Conservation (phyloP, 225 moss, liverwort and hornwort genomes). For the Marchantia polymorpha region DNA sequence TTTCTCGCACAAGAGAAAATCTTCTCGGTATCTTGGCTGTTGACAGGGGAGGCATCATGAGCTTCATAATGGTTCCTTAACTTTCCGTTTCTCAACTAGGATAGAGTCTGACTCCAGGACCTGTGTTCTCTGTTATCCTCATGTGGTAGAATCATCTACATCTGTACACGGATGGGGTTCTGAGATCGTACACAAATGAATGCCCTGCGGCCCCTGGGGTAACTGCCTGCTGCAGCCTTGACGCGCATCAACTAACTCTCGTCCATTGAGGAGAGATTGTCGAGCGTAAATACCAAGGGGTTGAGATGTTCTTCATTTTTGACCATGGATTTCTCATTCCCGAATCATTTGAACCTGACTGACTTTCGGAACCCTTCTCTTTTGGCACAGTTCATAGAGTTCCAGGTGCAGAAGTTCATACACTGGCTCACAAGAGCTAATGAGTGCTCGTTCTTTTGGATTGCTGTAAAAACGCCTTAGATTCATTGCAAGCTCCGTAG, state of each 20-base stretch:
- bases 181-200: not conserved
- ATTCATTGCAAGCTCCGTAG: not conserved
- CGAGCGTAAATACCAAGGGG: not conserved
- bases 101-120: slow-evolving; percentile 3
- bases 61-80: not conserved
- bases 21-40: not conserved
- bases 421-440: not conserved
- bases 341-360: slow-evolving; percentile 2
- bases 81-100: slow-evolving; percentile 1
- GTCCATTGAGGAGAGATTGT: not conserved
- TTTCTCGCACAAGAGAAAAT: slow-evolving; percentile 6
- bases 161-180: not conserved
- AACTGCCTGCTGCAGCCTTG: not conserved
- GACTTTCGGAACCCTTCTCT: not conserved
- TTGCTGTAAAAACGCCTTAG: not conserved
- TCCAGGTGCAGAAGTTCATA: slow-evolving; percentile 11
- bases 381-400: not conserved
- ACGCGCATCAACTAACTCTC: not conserved
- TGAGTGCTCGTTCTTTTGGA: not conserved
- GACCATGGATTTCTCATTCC: slow-evolving; percentile 3
- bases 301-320: not conserved
- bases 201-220: not conserved
- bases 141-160: not conserved
- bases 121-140: not conserved
- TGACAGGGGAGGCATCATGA: slow-evolving; percentile 1